Conservation (phyloP, 2,329 filamentous ascomycete species). For the Metarhizium humberi region DNA sequence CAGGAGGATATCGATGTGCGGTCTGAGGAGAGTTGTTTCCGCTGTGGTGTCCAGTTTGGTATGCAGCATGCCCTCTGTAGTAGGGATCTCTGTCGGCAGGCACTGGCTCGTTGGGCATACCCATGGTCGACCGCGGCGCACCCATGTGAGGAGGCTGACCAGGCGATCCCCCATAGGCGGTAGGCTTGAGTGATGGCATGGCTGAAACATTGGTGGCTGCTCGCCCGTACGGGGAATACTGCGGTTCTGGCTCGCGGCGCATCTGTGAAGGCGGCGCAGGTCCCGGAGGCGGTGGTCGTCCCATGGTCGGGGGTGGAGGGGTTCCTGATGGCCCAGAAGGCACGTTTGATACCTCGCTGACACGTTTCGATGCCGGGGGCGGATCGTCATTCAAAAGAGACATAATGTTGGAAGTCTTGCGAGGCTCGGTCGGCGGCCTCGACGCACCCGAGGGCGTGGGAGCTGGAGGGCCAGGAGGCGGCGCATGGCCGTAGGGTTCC, state of each 20-base stretch:
- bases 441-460: slow-evolving; percentile 7
- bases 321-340: slow-evolving; percentile 35
- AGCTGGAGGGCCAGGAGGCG: slow-evolving; percentile 12
- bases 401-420: slow-evolving; percentile 57
- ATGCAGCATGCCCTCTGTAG: slow-evolving; percentile 31
- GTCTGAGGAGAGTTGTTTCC: slow-evolving; percentile 37
- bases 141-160: slow-evolving; percentile 35
- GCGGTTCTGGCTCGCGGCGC: slow-evolving; percentile 40
- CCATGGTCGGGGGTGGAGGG: slow-evolving; percentile 38
- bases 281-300: slow-evolving; percentile 27
- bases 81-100: slow-evolving; percentile 35
- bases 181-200: slow-evolving; percentile 48
- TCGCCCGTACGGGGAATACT: slow-evolving; percentile 37
- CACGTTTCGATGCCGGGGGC: slow-evolving; percentile 39
- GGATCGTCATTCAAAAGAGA: slow-evolving; percentile 53
- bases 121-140: slow-evolving; percentile 34
- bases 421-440: slow-evolving; percentile 35
- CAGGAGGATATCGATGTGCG: slow-evolving; percentile 35
- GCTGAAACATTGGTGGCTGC: slow-evolving; percentile 27
- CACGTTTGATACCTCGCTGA: slow-evolving; percentile 34
- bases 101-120: slow-evolving; percentile 24
- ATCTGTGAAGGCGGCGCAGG: slow-evolving; percentile 30
- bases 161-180: slow-evolving; percentile 37
- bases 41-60: slow-evolving; percentile 23
- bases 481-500: slow-evolving; percentile 20